Base-by-base conservation (phyloP, 768 basidiomycete species). In the Podaxis mareebaensis region DNA sequence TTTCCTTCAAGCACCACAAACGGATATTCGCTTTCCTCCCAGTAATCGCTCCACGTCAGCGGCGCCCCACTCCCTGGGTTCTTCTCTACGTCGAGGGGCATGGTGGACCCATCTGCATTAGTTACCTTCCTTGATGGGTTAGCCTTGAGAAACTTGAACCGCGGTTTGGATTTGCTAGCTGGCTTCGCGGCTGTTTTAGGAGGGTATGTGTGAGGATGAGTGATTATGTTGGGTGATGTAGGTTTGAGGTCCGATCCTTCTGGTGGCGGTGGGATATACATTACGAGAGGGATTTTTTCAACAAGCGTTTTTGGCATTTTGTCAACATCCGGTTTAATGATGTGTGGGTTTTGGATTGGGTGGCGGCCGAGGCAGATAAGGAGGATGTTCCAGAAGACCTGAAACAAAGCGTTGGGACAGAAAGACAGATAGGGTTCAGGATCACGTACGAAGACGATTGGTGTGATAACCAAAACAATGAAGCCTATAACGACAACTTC, bases 221-320 rank as follows among this genome's bases (percentile, higher is more conserved):
- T 74, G 1, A 85, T 83, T n/a, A 79, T 67, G n/a, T 79, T 74
- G 38, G 82, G 68, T 24, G 71, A 63, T 73, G 76, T 51, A 64
- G 70, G 46, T 65, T 67, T 26, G 67, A 72, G 60, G 73, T 71
- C 79, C 26, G 73, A 60, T 71, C 69, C 78, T 53, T 85, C 83
- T 0, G 90, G 90, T 3, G 92, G 90, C 0, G 91, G 83, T 4
- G 92, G 92, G 42, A 95, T 93, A 74, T 93, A 95, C 66, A 92
- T 83, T 28, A 93, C 92, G 22, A 94, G 81, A 0, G 93, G 93
- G 42, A 95, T 93, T 54, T 82, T 82, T 60, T 93, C 90, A 24
- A 95, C 91, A 7, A 88, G 76, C 5, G 85, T 76, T 70, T 85
- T 87, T 1, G 91, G 78, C 7, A 94, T 76, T 70, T 92, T 92